Conservation (phyloP, 306 rosid genomes). For the Delonix regia region DNA sequence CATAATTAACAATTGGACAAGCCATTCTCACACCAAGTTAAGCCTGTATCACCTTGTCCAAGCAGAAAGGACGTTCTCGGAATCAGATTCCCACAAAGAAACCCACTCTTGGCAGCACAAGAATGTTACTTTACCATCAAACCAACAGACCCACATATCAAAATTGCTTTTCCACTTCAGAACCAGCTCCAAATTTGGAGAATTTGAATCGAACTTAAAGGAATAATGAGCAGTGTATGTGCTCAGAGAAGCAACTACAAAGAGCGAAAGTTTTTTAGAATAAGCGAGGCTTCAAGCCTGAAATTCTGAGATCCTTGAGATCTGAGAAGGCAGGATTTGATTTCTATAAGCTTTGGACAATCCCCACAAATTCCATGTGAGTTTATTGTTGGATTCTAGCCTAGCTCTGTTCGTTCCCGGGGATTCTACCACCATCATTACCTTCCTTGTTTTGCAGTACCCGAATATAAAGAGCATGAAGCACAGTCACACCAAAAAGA, state of each 20-base stretch:
- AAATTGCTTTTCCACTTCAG: constrained; percentile 33
- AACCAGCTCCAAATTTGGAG: constrained; percentile 44
- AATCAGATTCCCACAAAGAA: constrained; percentile 53
- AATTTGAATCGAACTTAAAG: constrained; percentile 52
- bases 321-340: constrained; percentile 58
- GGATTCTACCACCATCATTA: constrained; percentile 55
- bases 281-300: constrained; percentile 38
- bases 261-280: constrained; percentile 51
- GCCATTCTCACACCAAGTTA: constrained; percentile 52
- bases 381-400: constrained; percentile 28
- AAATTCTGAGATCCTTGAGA: constrained; percentile 81
- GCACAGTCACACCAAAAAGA: constrained; percentile 48
- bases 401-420: constrained; percentile 38
- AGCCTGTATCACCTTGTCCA: constrained; percentile 50
- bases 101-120: constrained; percentile 36
- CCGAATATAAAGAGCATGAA: constrained; percentile 44
- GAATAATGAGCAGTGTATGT: constrained; percentile 30
- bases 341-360: constrained; percentile 44
- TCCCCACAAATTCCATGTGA: constrained; percentile 61
- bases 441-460: constrained; percentile 37
- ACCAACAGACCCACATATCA: constrained; percentile 54
- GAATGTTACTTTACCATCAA: constrained; percentile 39
- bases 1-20: constrained; percentile 41
- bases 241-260: constrained; percentile 46
- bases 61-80: constrained; percentile 38